Conservation (phyloP, 2,329 filamentous ascomycete genomes). For the Nannizziopsis arthrosporioides region DNA sequence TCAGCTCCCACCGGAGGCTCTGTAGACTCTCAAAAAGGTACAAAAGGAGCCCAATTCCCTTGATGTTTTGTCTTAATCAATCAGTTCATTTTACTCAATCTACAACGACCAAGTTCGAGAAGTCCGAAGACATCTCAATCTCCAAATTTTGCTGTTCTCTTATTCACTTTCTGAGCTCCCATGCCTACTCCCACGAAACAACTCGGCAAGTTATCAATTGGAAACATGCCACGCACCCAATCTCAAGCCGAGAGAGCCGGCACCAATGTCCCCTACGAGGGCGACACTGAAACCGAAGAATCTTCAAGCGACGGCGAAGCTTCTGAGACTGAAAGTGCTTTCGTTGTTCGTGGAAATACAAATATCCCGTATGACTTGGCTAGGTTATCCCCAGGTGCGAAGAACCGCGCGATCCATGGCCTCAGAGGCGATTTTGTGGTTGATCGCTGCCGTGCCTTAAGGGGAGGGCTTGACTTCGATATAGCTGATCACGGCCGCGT, state of each 20-base stretch:
- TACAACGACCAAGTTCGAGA: background rate
- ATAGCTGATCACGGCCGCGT: conserved; percentile 27
- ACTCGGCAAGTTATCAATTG: conserved; percentile 31
- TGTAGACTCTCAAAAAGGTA: background rate
- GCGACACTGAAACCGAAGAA: conserved; percentile 13
- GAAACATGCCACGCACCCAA: conserved; percentile 25
- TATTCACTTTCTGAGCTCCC: conserved; percentile 14
- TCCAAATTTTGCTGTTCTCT: background rate
- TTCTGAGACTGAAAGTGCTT: background rate
- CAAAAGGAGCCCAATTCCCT: conserved; percentile 1
- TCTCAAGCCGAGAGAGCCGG: conserved; percentile 20
- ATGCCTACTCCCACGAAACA: conserved; percentile 34
- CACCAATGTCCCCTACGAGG: conserved; percentile 14
- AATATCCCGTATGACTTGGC: conserved; percentile 13
- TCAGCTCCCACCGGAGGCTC: background rate
- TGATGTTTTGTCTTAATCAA: background rate
- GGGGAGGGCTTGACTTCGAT: conserved; percentile 28
- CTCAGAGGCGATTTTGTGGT: conserved; percentile 15
- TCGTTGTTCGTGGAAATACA: conserved; percentile 12
- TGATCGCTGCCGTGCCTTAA: conserved; percentile 22
- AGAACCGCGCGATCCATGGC: conserved; percentile 12
- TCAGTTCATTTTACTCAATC: conserved; percentile 5
- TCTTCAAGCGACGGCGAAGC: conserved; percentile 14
- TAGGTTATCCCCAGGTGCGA: conserved; percentile 8
- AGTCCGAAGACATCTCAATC: background rate